Evolutionary conservation across 768 basidiomycete species (phyloP).

Genomic region (Lepiota brunneoincarnata): DNA sequence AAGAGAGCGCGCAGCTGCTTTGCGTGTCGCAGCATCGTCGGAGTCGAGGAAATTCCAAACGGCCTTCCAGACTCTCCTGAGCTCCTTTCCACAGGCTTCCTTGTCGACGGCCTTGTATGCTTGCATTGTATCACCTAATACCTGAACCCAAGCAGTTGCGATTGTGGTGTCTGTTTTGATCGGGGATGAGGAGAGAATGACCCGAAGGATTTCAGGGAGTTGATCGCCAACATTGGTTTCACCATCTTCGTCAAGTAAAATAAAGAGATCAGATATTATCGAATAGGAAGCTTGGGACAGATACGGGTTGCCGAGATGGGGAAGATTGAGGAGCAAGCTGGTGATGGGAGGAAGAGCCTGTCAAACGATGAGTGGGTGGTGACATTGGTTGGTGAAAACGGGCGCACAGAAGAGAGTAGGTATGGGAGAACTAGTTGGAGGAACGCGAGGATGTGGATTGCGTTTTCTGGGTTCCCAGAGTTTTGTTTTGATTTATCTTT

Average conservation of each 20-base stretch:
- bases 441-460: slow-evolving; percentile 75
- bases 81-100: slow-evolving; percentile 48
- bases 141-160: slow-evolving; percentile 74
- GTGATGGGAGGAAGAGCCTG: slow-evolving; percentile 75
- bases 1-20: slow-evolving; percentile 62
- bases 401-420: slow-evolving; percentile 69
- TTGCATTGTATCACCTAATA: slow-evolving; percentile 71
- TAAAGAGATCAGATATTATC: slow-evolving; percentile 79
- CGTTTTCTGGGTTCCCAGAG: slow-evolving; percentile 61
- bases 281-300: slow-evolving; percentile 87
- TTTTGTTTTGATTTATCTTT: slow-evolving; percentile 58
- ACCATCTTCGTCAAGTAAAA: slow-evolving; percentile 47
- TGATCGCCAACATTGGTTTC: slow-evolving; percentile 49
- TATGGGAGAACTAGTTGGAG: slow-evolving; percentile 57
- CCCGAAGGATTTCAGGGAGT: slow-evolving; percentile 59
- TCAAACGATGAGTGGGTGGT: background rate
- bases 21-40: slow-evolving; percentile 54
- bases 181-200: slow-evolving; percentile 68
- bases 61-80: slow-evolving; percentile 69
- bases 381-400: slow-evolving; percentile 9
- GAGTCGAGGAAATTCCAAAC: slow-evolving; percentile 81
- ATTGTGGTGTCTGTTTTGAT: slow-evolving; percentile 65
- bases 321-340: slow-evolving; percentile 71
- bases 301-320: slow-evolving; percentile 85
- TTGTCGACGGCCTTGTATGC: slow-evolving; percentile 54